These are phyloP conservation scores for Blastobotrys terrestris DNA, from an alignment of 805 yeast genomes.

Conservation along the genomic window DNA sequence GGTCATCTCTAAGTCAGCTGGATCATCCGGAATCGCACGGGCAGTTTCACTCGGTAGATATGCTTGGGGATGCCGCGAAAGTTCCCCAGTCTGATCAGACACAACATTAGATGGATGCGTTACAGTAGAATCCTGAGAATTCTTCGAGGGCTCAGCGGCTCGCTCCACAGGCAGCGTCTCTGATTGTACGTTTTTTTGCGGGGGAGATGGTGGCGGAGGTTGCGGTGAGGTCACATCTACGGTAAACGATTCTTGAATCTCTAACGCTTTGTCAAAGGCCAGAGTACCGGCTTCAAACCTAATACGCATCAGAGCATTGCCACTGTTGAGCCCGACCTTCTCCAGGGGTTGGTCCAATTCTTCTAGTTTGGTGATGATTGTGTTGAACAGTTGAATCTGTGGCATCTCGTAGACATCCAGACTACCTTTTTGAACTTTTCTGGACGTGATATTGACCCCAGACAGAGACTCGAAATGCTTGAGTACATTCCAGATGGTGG, in stretches of 20 bases:
- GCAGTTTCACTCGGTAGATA: slow-evolving; percentile 10
- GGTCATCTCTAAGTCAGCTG: slow-evolving; percentile 39
- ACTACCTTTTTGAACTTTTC: slow-evolving; percentile 7
- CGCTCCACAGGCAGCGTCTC: too few relatives aligned
- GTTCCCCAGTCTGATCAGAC: not conserved
- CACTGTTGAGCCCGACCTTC: slow-evolving; percentile 17
- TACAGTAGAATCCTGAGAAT: not conserved
- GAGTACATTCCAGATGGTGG: slow-evolving; percentile 21
- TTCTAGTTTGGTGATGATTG: slow-evolving; percentile 10
- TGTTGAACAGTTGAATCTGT: slow-evolving; percentile 19
- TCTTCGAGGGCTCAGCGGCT: too few relatives aligned
- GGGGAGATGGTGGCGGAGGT: not conserved
- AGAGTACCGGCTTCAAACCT: slow-evolving; percentile 15
- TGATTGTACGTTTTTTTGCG: too few relatives aligned
- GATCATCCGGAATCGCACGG: slow-evolving; percentile 23
- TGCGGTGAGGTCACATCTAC: not conserved
- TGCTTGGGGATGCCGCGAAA: slow-evolving; percentile 9
- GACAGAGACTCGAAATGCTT: slow-evolving; percentile 18
- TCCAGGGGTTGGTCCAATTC: slow-evolving; percentile 15
- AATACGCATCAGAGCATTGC: slow-evolving; percentile 17
- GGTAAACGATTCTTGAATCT: slow-evolving; percentile 6
- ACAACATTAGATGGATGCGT: not conserved
- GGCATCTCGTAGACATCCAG: slow-evolving; percentile 17
- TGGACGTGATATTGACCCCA: slow-evolving; percentile 21
- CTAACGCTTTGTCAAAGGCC: slow-evolving; percentile 14